phyloP scores from a whole-genome alignment of 495 filamentous ascomycete species.

The Sabuloglossum arenarium region DNA sequence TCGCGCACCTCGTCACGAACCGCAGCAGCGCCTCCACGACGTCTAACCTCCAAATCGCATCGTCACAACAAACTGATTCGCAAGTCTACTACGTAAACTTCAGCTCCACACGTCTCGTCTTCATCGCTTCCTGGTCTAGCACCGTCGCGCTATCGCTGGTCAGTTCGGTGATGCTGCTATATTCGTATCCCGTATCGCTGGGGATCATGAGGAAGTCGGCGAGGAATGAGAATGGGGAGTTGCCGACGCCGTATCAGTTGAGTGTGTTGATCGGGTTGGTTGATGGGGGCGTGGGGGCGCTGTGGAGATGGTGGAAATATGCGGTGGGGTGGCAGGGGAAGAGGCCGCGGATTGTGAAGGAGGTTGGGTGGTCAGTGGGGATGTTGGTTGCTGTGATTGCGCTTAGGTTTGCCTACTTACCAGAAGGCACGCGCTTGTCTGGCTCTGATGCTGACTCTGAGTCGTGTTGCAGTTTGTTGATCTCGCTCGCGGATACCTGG shows the following conservation, averaged over 20 bases:
- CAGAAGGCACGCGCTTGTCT: background rate
- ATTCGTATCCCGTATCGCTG: background rate
- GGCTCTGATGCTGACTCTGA: background rate
- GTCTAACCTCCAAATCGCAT: background rate
- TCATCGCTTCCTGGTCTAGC: constrained; percentile 5
- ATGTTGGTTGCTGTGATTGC: background rate
- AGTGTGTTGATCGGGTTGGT: background rate
- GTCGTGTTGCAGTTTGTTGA: background rate
- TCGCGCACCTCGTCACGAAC: constrained; percentile 1
- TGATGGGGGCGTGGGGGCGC: background rate
- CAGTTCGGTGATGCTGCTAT: background rate
- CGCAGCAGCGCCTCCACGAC: too few relatives aligned
- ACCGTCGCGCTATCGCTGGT: background rate
- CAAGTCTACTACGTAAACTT: background rate
- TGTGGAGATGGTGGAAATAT: background rate
- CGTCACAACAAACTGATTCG: background rate
- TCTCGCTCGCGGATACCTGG: constrained; percentile 1
- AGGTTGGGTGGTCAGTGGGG: background rate
- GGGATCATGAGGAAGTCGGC: background rate
- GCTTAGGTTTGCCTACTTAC: background rate
- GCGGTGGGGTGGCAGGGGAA: background rate
- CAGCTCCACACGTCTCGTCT: constrained; percentile 2
- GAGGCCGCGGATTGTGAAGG: background rate
- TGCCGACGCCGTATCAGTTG: constrained; percentile 3
- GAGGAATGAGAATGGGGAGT: background rate